These are phyloP conservation scores for Rhizomucor pusillus DNA, from an alignment of 371 early-diverging fungal genomes.

Conservation along the genomic window DNA sequence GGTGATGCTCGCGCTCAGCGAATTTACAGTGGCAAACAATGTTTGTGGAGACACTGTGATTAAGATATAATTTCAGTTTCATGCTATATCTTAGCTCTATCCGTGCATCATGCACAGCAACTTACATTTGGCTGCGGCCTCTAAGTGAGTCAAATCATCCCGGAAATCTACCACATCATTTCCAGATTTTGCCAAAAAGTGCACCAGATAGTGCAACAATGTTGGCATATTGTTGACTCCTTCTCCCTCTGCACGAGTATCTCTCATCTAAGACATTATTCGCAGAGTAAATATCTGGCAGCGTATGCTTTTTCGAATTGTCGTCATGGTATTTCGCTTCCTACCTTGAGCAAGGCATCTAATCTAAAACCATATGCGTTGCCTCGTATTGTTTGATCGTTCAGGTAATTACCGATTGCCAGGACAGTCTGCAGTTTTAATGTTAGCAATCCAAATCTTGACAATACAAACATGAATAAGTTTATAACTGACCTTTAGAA, in stretches of 20 bases:
- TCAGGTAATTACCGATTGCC: conserved; percentile 81
- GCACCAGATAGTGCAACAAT: conserved; percentile 74
- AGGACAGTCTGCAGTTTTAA: conserved; percentile 52
- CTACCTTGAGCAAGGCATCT: conserved; percentile 66
- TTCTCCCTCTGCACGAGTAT: conserved; percentile 63
- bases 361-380: conserved; percentile 80
- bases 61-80: background rate
- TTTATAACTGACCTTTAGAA: conserved; percentile 51
- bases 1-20: conserved; percentile 52
- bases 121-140: conserved; percentile 64
- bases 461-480: background rate
- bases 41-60: conserved; percentile 59
- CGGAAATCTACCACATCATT: conserved; percentile 57
- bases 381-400: conserved; percentile 77
- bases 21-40: conserved; percentile 59
- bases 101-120: background rate
- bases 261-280: conserved; percentile 50
- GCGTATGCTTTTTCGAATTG: background rate
- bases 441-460: background rate
- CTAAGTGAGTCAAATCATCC: conserved; percentile 69
- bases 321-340: background rate
- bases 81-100: background rate
- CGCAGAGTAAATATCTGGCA: background rate
- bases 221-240: conserved; percentile 60
- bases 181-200: conserved; percentile 58